Conservation (phyloP, 2,329 filamentous ascomycete species). For the Tolypocladium endophyticum region DNA sequence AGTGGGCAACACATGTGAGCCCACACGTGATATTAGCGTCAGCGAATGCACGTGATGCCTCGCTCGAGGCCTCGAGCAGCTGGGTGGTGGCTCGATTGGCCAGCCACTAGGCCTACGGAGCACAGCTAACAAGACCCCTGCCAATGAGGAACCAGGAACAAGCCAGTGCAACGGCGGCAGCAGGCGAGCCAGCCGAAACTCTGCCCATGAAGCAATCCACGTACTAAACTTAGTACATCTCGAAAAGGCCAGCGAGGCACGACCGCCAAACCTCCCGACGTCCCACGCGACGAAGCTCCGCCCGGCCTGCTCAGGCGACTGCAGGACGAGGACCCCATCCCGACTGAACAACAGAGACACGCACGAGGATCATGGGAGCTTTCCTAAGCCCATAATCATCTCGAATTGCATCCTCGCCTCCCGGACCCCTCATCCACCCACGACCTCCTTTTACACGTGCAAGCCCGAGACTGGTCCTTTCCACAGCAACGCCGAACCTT, state of each 20-base stretch:
- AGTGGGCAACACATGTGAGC: background rate
- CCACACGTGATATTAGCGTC: background rate
- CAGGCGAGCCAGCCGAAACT: background rate
- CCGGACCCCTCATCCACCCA: background rate
- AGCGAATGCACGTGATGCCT: background rate
- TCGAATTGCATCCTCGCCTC: background rate
- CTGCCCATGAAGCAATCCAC: background rate
- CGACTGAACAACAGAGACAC: constrained; percentile 1
- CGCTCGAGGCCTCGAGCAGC: too few species aligned
- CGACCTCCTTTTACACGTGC: background rate
- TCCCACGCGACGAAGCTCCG: background rate
- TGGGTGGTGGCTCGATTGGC: background rate
- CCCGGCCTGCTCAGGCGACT: background rate
- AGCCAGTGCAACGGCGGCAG: background rate
- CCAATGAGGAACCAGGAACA: background rate
- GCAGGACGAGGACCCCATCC: background rate
- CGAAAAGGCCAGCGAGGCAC: constrained; percentile 5
- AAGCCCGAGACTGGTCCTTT: background rate
- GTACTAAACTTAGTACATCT: background rate
- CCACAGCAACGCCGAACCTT: background rate
- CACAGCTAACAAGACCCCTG: background rate
- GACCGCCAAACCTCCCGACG: background rate
- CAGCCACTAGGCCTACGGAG: background rate
- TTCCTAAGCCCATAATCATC: constrained; percentile 3
- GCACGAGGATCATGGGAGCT: constrained; percentile 8